Evolutionary conservation across 1,139 yeast genomes (phyloP).

Genomic region (Pichia cactophila): DNA sequence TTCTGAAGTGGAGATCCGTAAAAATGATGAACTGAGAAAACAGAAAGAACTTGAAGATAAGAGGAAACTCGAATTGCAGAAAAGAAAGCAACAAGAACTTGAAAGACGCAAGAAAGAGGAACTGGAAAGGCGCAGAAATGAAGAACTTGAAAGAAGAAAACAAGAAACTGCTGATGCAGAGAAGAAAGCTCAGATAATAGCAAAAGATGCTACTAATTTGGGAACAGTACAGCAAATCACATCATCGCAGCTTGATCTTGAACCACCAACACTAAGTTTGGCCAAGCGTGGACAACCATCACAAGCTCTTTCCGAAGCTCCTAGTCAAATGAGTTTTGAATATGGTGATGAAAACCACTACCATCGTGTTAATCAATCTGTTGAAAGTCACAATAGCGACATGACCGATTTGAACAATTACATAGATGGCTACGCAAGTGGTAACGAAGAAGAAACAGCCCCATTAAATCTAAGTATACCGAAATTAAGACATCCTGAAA

Average conservation of each 20-base stretch:
- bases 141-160: slow-evolving; percentile 5
- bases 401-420: slow-evolving; percentile 5
- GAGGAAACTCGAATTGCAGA: slow-evolving; percentile 7
- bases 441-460: slow-evolving; percentile 12
- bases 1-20: background rate
- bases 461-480: slow-evolving; percentile 9
- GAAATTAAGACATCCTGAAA: slow-evolving; percentile 2
- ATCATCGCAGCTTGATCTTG: background rate
- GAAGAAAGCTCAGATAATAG: background rate
- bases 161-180: slow-evolving; percentile 8
- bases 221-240: background rate
- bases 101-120: slow-evolving; percentile 10
- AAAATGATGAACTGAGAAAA: background rate
- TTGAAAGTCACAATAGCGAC: slow-evolving; percentile 3
- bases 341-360: slow-evolving; percentile 9
- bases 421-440: slow-evolving; percentile 6
- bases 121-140: slow-evolving; percentile 6
- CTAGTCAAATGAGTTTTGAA: slow-evolving; percentile 13
- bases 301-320: slow-evolving; percentile 6
- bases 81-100: slow-evolving; percentile 9
- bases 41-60: slow-evolving; percentile 2
- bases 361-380: slow-evolving; percentile 2
- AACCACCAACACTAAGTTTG: background rate
- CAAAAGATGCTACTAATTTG: background rate
- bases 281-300: slow-evolving; percentile 11